Conservation (phyloP, 208 protist species). For the Acanthamoeba sp. region DNA sequence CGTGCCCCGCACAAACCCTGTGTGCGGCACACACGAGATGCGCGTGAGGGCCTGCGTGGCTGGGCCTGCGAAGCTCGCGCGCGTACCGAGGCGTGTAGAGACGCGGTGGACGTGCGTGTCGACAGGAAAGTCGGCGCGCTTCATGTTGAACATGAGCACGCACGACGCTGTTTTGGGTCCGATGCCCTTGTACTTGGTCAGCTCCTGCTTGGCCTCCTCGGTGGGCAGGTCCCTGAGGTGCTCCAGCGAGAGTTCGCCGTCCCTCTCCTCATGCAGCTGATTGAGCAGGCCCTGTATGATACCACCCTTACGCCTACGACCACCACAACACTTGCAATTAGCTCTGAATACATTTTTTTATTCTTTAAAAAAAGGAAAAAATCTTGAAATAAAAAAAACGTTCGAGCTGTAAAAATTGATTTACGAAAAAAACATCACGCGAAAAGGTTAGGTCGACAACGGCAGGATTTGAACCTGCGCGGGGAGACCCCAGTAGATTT, state of each 20-base stretch:
- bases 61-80: no score
- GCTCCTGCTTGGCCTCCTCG: slow-evolving; percentile 25
- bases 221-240: slow-evolving; percentile 18
- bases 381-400: not conserved
- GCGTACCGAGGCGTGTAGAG: not conserved
- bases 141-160: slow-evolving; percentile 50
- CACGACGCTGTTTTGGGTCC: slow-evolving; percentile 35
- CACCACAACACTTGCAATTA: no score
- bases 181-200: slow-evolving; percentile 50
- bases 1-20: not conserved
- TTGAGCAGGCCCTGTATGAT: slow-evolving; percentile 31
- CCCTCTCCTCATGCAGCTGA: slow-evolving; percentile 10
- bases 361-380: no score
- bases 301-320: not conserved
- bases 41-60: not conserved
- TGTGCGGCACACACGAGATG: not conserved
- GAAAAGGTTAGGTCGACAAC: no score
- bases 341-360: no score
- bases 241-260: slow-evolving; percentile 28
- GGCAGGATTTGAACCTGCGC: no score
- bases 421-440: not conserved
- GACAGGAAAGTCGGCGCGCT: slow-evolving; percentile 32
- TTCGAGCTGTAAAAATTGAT: not conserved
- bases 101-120: slow-evolving; percentile 3
- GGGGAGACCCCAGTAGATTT: not conserved